Conservation (phyloP, 192 early-diverging fungal genomes). For the Linnemannia elongata region DNA sequence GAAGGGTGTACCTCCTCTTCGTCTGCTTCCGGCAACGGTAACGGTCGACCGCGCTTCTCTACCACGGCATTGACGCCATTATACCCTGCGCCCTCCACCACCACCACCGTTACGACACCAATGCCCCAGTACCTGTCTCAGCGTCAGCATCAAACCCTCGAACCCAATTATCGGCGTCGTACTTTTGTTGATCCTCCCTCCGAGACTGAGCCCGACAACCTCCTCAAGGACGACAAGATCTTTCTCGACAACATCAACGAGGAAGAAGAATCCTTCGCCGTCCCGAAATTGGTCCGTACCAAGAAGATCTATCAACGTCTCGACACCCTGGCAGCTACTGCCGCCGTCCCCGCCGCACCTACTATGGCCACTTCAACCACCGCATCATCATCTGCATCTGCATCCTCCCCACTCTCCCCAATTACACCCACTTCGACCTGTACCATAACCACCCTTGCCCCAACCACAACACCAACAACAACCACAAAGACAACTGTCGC, state of each 20-base stretch:
- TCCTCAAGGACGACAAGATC: not conserved
- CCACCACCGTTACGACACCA: not conserved
- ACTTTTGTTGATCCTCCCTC: not conserved
- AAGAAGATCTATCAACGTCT: not conserved
- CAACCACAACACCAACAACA: not conserved
- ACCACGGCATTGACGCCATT: not conserved
- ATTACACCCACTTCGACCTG: conserved; percentile 7
- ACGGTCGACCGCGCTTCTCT: not conserved
- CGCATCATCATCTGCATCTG: not conserved
- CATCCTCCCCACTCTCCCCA: conserved; percentile 15
- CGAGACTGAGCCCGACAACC: conserved; percentile 4
- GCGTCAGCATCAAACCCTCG: not conserved
- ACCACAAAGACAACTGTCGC: not conserved
- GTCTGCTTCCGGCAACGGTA: not conserved
- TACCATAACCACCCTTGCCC: not conserved
- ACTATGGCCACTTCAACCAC: not conserved
- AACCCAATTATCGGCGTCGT: not conserved
- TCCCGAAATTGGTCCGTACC: not conserved
- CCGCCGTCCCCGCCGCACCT: not conserved
- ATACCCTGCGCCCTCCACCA: not conserved
- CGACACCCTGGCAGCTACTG: not conserved
- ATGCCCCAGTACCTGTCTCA: not conserved
- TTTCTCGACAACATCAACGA: not conserved
- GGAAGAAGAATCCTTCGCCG: not conserved
- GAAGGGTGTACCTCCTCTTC: not conserved